These are phyloP conservation scores for Diversispora eburnea DNA, from an alignment of 192 early-diverging fungal species.

Conservation along the genomic window DNA sequence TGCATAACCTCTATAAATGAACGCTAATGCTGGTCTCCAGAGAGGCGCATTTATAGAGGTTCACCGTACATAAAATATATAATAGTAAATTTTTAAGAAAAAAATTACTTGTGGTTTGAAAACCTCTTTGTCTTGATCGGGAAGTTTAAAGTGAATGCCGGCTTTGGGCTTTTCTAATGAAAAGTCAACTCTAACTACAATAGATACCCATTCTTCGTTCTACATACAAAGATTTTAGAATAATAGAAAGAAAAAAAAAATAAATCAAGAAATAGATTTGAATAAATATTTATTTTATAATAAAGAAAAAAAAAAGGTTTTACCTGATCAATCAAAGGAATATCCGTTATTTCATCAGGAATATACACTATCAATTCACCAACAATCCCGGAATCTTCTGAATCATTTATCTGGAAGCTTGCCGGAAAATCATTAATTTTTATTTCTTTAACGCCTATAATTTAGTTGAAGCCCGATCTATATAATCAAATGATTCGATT, in stretches of 20 bases:
- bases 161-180: neutral
- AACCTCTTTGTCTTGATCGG: neutral
- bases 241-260: neutral
- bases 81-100: neutral
- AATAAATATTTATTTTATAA: neutral
- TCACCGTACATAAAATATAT: neutral
- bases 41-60: too few species aligned
- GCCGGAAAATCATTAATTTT: neutral
- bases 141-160: conserved; percentile 9
- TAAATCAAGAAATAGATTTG: neutral
- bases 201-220: neutral
- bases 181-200: conserved; percentile 1
- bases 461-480: neutral
- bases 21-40: neutral
- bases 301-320: neutral
- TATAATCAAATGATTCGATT: neutral
- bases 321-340: neutral
- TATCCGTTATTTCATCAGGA: neutral
- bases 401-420: neutral
- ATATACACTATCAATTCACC: neutral
- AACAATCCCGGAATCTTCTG: neutral
- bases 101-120: neutral
- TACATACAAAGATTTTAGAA: too few species aligned
- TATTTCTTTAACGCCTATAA: neutral
- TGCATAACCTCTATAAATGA: too few species aligned